phyloP scores from a whole-genome alignment of 805 yeast species.

The Gaillardinia entomophila region DNA sequence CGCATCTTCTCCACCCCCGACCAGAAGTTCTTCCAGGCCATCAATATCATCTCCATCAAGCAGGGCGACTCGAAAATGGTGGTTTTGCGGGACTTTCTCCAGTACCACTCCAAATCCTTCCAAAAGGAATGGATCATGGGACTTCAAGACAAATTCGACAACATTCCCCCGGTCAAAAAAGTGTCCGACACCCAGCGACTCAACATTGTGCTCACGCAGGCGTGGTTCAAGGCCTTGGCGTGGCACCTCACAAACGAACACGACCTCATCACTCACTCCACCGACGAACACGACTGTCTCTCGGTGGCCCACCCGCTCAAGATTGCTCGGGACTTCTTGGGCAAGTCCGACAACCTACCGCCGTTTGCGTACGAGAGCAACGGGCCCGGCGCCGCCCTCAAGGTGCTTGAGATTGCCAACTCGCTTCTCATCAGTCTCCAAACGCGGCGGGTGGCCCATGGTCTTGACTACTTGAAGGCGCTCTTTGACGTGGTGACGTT shows the following conservation, averaged over 20 bases:
- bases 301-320: slow-evolving; percentile 7
- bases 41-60: neutral
- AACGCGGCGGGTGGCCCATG: neutral
- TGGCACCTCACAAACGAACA: slow-evolving; percentile 12
- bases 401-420: slow-evolving; percentile 10
- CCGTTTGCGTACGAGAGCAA: slow-evolving; percentile 13
- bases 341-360: slow-evolving; percentile 6
- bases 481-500: slow-evolving; percentile 11
- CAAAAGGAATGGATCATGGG: slow-evolving; percentile 7
- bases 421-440: slow-evolving; percentile 4
- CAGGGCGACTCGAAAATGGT: neutral
- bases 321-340: slow-evolving; percentile 9
- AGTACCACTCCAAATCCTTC: neutral
- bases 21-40: slow-evolving; percentile 10
- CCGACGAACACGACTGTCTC: slow-evolving; percentile 7
- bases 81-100: neutral
- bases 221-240: slow-evolving; percentile 13
- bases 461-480: slow-evolving; percentile 4
- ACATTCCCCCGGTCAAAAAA: slow-evolving; percentile 2
- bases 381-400: slow-evolving; percentile 13
- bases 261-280: slow-evolving; percentile 3
- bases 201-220: slow-evolving; percentile 10
- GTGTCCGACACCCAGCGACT: slow-evolving; percentile 10
- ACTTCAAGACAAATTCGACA: slow-evolving; percentile 8
- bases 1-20: slow-evolving; percentile 11